Evolutionary conservation across 83 land plant species (phyloP), one percentile per base, ranked within the genome.

Genomic region (Diphasiastrum complanatum): DNA sequence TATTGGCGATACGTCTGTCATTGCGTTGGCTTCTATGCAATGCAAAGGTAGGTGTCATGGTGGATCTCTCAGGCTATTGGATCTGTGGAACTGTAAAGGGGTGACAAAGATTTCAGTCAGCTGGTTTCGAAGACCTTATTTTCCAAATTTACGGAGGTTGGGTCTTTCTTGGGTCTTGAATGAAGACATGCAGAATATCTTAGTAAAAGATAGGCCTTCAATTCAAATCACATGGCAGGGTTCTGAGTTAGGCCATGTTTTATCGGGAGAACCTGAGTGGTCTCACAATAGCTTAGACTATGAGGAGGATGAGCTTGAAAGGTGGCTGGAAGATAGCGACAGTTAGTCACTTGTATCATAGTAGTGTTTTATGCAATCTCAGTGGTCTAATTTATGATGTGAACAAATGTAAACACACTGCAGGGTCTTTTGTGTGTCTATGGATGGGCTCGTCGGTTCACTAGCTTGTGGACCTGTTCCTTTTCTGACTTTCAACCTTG

Each of bases 101-200:
- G 75, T 95, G 2, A 82, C 86, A 14, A 50, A 46, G 18, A 84
- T 77, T 60, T 58, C 89, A 2, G 43, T 82, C 41, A 54, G 69
- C 45, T 95, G 96, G 97, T 69, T 95, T 12, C 82, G 77, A 72
- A 89, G 79, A 38, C 99, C 99, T 11, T 95, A 95, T 65, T 95
- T 95, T 51, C 89, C 99, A 29, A 84, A 83, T 55, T 25, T 95
- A 74, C 81, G 89, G 71, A 86, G 93, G 93, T 38, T 95, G 65
- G 99, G 99, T 34, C 71, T 91, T 48, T 78, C 81, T 5, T 79
- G 83, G 29, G 49, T 63, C 35, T 45, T 76, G 61, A 75, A 79
- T 68, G 75, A 68, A 35, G 70, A 84, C 36, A 20, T 76, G 35
- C 63, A 83, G 33, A 83, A 82, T 57, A 63, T 77, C 34, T 60